Base-by-base conservation (phyloP, 352 stramenopile genomes). In the Thraustochytrium sp. region DNA sequence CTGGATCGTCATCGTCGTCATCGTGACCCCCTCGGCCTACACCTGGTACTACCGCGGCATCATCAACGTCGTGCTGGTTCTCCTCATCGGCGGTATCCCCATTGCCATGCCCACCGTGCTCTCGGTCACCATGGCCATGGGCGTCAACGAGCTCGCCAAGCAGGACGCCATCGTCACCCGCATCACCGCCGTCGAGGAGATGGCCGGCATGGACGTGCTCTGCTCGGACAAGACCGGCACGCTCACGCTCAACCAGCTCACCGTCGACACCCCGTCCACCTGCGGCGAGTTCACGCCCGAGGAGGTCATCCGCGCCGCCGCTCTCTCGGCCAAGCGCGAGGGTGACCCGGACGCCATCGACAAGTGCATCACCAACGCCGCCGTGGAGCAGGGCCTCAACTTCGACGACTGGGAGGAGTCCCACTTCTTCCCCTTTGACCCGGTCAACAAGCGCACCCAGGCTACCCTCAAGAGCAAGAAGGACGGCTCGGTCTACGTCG, bases 221-320 rank as follows among this genome's bases (percentile, higher is more conserved):
- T 98, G 95, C 89, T 98, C 93, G 40, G 96, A 99, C 90, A 99
- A 99, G 90, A 98, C 96, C 1, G 94, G 96, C 56, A 99, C 96
- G 34, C 90, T 99, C 2, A 99, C 96, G 9, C 94, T 96, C 61
- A 98, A 98, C 85, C 89, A 92, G 29, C 98, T 98, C 94, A 97
- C 95, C 37, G 92, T 98, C 36, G 85, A 93, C 65, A 86, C 88
- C 85, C 94, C 59, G 90, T 88, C 44, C 9, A 49, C 78, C 26
- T 65, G 44, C 38, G 65, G 75, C 34, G 49, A 56, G n/a, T 65
- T 68, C 46, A 65, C 68, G 9, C 21, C 68, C 38, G 42, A 26
- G 36, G 90, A 95, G 54, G 89, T 97, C 62, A 88, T 98, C 21
- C 85, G 96, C 23, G 94, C 90, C n/a, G 94, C 94, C 13, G 93